Conservation (phyloP, 495 filamentous ascomycete genomes). For the Hypoxylon lenormandii region DNA sequence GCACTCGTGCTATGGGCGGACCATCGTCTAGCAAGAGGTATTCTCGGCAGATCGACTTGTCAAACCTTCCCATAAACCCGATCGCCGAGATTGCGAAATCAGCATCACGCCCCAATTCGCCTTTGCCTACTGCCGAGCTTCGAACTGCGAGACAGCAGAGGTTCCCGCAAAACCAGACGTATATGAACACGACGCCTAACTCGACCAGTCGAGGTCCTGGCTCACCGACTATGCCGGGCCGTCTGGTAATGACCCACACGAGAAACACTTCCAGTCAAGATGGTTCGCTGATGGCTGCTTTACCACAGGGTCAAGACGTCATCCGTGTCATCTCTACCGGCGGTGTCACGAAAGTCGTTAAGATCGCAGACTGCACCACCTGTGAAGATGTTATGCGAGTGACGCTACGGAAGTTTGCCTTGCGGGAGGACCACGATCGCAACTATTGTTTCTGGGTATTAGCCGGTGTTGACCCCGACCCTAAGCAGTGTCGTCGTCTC, state of each 20-base stretch:
- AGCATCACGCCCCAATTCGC: conserved; percentile 77
- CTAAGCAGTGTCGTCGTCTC: conserved; percentile 79
- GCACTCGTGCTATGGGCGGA: conserved; percentile 60
- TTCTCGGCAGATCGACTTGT: conserved; percentile 73
- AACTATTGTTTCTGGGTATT: conserved; percentile 87
- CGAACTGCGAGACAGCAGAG: conserved; percentile 57
- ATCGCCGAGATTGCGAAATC: conserved; percentile 64
- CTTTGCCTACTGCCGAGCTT: conserved; percentile 68
- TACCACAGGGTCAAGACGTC: conserved; percentile 81
- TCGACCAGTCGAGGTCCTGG: conserved; percentile 54
- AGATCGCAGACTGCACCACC: conserved; percentile 87
- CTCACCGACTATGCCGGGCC: conserved; percentile 59
- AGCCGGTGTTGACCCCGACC: conserved; percentile 83
- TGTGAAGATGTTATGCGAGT: conserved; percentile 88
- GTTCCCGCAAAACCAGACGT: conserved; percentile 57
- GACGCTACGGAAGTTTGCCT: conserved; percentile 82
- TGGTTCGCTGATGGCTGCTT: conserved; percentile 79
- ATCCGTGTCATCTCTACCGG: conserved; percentile 92
- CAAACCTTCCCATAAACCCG: conserved; percentile 54
- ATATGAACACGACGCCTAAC: conserved; percentile 49
- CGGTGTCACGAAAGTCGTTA: conserved; percentile 89
- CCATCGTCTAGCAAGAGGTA: conserved; percentile 75
- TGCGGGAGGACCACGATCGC: conserved; percentile 78
- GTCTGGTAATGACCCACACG: conserved; percentile 63
- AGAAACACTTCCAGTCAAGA: conserved; percentile 80